phyloP scores from a whole-genome alignment of 1,284 basidiomycete species.

The Retiboletus flavoniger region DNA sequence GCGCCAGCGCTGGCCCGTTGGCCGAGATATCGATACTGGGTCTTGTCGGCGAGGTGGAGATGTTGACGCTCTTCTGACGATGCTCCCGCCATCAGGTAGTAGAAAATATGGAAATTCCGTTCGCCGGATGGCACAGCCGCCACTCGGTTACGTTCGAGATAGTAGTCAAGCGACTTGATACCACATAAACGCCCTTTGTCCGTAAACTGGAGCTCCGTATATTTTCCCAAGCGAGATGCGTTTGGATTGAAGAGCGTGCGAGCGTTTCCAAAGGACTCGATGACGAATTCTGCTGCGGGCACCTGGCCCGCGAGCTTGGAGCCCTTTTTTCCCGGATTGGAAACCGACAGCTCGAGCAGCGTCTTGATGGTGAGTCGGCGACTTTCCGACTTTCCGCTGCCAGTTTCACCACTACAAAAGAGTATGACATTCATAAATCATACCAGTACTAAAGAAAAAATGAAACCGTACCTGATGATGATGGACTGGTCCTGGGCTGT shows the following conservation, averaged over 20 bases:
- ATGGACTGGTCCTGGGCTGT: constrained; percentile 93
- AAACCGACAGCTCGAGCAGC: constrained; percentile 84
- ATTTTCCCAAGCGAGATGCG: constrained; percentile 89
- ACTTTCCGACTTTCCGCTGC: constrained; percentile 92
- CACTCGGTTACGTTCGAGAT: constrained; percentile 87
- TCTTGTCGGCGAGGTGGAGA: constrained; percentile 78
- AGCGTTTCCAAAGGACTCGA: constrained; percentile 90
- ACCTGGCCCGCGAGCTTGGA: constrained; percentile 83
- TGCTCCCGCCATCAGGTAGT: constrained; percentile 91
- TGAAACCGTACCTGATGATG: constrained; percentile 66
- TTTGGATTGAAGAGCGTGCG: constrained; percentile 89
- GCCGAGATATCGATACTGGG: constrained; percentile 82
- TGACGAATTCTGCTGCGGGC: constrained; percentile 91
- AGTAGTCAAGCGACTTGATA: constrained; percentile 96
- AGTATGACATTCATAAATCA: not conserved
- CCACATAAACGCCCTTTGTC: constrained; percentile 88
- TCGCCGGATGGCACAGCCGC: constrained; percentile 80
- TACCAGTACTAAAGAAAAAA: not conserved
- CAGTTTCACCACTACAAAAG: constrained; percentile 77
- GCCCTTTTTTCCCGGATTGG: constrained; percentile 91
- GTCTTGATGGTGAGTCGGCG: constrained; percentile 88
- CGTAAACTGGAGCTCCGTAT: constrained; percentile 91
- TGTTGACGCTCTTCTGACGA: constrained; percentile 84
- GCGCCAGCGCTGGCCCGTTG: constrained; percentile 48
- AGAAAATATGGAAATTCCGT: constrained; percentile 96